phyloP scores from a whole-genome alignment of 2,329 filamentous ascomycete species.

The Herpotrichia juniperi region DNA sequence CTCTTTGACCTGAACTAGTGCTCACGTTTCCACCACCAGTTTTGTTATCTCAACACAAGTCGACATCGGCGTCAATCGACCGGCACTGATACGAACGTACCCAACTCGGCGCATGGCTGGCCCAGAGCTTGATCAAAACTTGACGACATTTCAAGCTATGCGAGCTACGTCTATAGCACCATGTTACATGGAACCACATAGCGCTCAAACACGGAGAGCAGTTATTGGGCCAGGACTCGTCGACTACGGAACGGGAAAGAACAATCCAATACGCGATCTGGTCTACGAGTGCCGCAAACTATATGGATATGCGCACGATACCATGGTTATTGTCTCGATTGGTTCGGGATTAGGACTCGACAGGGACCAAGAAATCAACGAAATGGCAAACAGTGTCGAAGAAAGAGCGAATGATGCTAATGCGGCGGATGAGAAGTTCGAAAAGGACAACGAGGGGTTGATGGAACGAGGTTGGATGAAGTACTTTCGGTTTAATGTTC shows the following conservation, averaged over 20 bases:
- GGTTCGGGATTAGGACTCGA: slow-evolving; percentile 32
- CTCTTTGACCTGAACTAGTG: background rate
- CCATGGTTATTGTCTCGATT: slow-evolving; percentile 38
- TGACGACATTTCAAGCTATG: slow-evolving; percentile 35
- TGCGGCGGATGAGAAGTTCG: slow-evolving; percentile 27
- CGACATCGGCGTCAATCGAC: slow-evolving; percentile 33
- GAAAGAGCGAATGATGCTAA: slow-evolving; percentile 26
- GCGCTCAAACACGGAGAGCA: slow-evolving; percentile 19
- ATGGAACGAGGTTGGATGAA: slow-evolving; percentile 38
- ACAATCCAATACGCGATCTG: slow-evolving; percentile 39
- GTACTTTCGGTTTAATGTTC: slow-evolving; percentile 40
- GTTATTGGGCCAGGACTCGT: slow-evolving; percentile 37
- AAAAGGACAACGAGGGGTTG: slow-evolving; percentile 26
- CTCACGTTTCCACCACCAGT: slow-evolving; percentile 12
- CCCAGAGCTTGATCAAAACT: slow-evolving; percentile 31
- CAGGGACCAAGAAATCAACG: slow-evolving; percentile 20
- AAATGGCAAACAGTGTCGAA: slow-evolving; percentile 35
- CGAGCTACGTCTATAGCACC: slow-evolving; percentile 30
- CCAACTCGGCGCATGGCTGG: slow-evolving; percentile 36
- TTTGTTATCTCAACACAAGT: slow-evolving; percentile 37
- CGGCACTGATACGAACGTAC: slow-evolving; percentile 38
- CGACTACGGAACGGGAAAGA: slow-evolving; percentile 38
- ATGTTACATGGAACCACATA: slow-evolving; percentile 24
- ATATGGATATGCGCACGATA: slow-evolving; percentile 36
- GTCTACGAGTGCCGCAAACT: slow-evolving; percentile 39